Evolutionary conservation across 2,329 filamentous ascomycete species (phyloP), one percentile per base, ranked within the genome.

Genomic region (Escovopsis sp.): DNA sequence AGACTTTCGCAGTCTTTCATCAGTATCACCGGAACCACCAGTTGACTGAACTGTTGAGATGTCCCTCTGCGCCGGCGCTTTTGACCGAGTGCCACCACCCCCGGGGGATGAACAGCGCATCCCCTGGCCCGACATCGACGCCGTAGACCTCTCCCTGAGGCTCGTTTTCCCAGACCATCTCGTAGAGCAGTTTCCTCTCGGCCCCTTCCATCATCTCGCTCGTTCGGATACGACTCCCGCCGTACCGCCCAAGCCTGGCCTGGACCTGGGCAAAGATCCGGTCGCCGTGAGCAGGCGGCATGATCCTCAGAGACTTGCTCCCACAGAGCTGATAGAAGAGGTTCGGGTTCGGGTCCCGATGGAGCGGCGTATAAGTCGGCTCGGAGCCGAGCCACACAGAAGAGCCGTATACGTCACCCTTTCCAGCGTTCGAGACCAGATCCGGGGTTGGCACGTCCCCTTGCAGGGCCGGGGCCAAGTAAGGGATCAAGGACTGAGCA

Each of bases 281-380:
- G 38, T 72, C 64, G 1, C 91, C 91, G 3, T 67, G 54, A 0
- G 61, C 55, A 0, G 87, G 86, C 4, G 69, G 63, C 45, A 89
- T 68, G 11, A 95, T 57, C n/a, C 87, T 71, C 12, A 95, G 67
- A 0, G 65, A 58, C 60, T 98, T 98, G 41, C 56, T 61, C 4
- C 85, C 77, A 12, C 75, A 76, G 11, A 96, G 60, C 60, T 98
- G 91, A 38, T 85, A 76, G 57, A 96, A 94, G 0, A 95, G 54
- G 56, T 98, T 98, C 0, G 86, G 86, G 53, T 96, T 96, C 0
- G 91, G 91, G 54, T 98, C 91, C 43, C 83, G 76, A 60, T 98
- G 91, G 3, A 94, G 67, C 4, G 91, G 87, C 1, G 91, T 95
- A 52, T 86, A 87, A 0, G 88, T 95, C 0, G 86, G 86, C 34